Evolutionary conservation across 208 protist species (phyloP).

Genomic region (Crithidia fasciculata): DNA sequence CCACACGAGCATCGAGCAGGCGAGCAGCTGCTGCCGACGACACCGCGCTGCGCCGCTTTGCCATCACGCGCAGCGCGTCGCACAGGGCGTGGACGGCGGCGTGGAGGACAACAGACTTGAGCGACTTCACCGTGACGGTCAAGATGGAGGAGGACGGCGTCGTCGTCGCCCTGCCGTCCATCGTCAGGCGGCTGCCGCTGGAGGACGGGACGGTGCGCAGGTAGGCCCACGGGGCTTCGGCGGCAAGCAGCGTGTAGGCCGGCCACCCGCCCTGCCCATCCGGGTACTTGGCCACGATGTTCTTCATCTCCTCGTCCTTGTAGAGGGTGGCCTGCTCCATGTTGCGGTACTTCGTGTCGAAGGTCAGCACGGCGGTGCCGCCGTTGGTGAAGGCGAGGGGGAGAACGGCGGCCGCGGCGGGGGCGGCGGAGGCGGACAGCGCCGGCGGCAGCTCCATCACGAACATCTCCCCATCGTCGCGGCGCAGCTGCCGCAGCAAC

Average conservation of each 20-base stretch:
- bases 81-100: conserved; percentile 31
- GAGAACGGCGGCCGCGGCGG: conserved; percentile 33
- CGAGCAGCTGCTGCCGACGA: conserved; percentile 20
- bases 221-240: conserved; percentile 31
- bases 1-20: conserved; percentile 66
- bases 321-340: conserved; percentile 82
- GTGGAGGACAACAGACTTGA: conserved; percentile 37
- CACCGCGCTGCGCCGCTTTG: background rate
- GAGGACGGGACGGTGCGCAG: conserved; percentile 33
- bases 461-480: conserved; percentile 59
- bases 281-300: conserved; percentile 78
- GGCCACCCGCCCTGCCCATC: conserved; percentile 83
- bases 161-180: conserved; percentile 10
- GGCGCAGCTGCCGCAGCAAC: conserved; percentile 48
- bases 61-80: conserved; percentile 13
- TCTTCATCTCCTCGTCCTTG: conserved; percentile 77
- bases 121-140: conserved; percentile 33
- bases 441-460: conserved; percentile 45
- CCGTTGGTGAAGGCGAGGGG: conserved; percentile 72
- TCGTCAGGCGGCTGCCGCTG: conserved; percentile 7
- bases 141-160: conserved; percentile 28
- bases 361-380: conserved; percentile 53
- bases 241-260: conserved; percentile 24
- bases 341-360: conserved; percentile 67
- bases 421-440: background rate